Evolutionary conservation across 108 stramenopile species (phyloP).

Genomic region (Nitzschia sp.): DNA sequence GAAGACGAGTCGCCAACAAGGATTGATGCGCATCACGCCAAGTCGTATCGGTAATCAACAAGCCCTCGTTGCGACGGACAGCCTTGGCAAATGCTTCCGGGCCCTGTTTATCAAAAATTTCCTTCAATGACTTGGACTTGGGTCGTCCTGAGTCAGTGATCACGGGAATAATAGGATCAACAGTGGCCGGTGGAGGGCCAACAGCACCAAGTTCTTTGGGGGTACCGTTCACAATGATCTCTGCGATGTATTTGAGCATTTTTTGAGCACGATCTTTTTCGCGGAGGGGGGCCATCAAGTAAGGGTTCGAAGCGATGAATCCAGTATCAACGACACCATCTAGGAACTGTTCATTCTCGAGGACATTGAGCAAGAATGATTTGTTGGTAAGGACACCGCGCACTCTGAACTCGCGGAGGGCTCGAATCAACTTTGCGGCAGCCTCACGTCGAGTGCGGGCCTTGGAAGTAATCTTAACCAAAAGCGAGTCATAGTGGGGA

Average conservation of each 20-base stretch:
- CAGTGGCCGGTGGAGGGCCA: conserved; percentile 63
- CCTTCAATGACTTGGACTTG: conserved; percentile 35
- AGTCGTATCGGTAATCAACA: conserved; percentile 96
- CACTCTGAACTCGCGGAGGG: conserved; percentile 89
- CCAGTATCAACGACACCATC: conserved; percentile 87
- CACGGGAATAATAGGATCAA: conserved; percentile 80
- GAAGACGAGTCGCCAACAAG: conserved; percentile 93
- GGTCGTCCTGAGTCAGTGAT: conserved; percentile 37
- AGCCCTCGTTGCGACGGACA: conserved; percentile 84
- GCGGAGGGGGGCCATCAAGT: conserved; percentile 64
- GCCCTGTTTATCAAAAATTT: conserved; percentile 74
- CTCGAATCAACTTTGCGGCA: conserved; percentile 71
- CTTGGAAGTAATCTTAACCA: conserved; percentile 86
- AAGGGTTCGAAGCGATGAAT: conserved; percentile 88
- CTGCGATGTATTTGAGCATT: conserved; percentile 74
- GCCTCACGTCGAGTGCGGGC: conserved; percentile 79
- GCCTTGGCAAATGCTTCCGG: conserved; percentile 92
- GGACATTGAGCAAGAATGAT: conserved; percentile 87
- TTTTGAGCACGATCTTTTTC: conserved; percentile 91
- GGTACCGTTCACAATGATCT: conserved; percentile 93
- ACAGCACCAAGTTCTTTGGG: conserved; percentile 88
- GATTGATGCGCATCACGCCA: conserved; percentile 99
- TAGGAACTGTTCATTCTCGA: conserved; percentile 87
- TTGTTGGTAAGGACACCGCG: conserved; percentile 86
- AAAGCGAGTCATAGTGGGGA: conserved; percentile 87